These are phyloP conservation scores for Penicillium sp. DNA, from an alignment of 2,329 filamentous ascomycete species.

Conservation along the genomic window DNA sequence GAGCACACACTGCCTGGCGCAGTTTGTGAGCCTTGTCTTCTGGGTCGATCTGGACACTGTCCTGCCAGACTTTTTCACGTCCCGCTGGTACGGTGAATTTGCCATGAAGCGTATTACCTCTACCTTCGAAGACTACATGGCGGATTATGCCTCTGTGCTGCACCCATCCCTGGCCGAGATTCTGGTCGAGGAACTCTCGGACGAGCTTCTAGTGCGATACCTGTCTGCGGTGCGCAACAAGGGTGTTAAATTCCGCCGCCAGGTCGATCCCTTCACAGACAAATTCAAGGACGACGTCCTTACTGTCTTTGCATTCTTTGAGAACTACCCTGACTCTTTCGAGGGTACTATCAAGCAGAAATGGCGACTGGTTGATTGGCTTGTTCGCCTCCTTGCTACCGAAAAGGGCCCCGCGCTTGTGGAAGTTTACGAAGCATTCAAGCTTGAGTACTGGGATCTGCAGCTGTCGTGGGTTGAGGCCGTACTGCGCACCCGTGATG, in stretches of 20 bases:
- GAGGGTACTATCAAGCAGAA: slow-evolving; percentile 78
- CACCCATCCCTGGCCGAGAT: slow-evolving; percentile 87
- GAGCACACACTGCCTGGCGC: slow-evolving; percentile 84
- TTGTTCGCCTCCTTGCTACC: slow-evolving; percentile 72
- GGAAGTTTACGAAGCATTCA: slow-evolving; percentile 78
- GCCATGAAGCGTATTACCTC: slow-evolving; percentile 91
- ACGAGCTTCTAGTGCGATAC: slow-evolving; percentile 86
- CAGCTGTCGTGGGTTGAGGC: slow-evolving; percentile 95
- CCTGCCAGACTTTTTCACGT: slow-evolving; percentile 85
- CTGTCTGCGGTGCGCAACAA: slow-evolving; percentile 83
- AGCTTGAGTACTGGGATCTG: slow-evolving; percentile 85
- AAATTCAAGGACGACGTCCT: slow-evolving; percentile 93
- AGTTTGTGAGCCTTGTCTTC: slow-evolving; percentile 86
- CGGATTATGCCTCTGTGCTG: slow-evolving; percentile 79
- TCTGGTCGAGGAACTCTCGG: slow-evolving; percentile 86
- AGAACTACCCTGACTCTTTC: slow-evolving; percentile 65
- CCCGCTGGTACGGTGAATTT: slow-evolving; percentile 80
- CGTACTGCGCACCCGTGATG: slow-evolving; percentile 79
- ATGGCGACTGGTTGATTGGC: slow-evolving; percentile 86
- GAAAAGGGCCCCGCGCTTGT: slow-evolving; percentile 71
- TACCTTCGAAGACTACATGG: slow-evolving; percentile 92
- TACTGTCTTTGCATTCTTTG: slow-evolving; percentile 87
- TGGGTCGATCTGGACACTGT: slow-evolving; percentile 81
- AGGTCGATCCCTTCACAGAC: slow-evolving; percentile 77
- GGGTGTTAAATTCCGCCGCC: slow-evolving; percentile 79